Conservation (phyloP, 441 rosid genomes). For the Brassica hybrid region DNA sequence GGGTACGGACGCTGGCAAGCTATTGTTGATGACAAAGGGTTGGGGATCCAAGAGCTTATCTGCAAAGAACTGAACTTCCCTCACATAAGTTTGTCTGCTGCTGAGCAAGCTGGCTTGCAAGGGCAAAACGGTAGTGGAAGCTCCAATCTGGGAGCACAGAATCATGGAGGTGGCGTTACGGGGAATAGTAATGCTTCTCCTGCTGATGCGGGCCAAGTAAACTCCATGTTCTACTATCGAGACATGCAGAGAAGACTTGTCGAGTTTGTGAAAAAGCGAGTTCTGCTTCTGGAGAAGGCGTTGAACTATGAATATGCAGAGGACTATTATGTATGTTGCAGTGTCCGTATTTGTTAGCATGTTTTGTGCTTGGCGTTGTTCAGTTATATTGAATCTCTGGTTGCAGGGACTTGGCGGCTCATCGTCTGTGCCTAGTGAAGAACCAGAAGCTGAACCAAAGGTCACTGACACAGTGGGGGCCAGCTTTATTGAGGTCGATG, state of each 20-base stretch:
- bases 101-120: conserved; percentile 70
- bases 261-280: conserved; percentile 95
- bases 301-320: conserved; percentile 76
- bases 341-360: conserved; percentile 1
- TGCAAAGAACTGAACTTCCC: conserved; percentile 91
- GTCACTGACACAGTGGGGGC: conserved; percentile 44
- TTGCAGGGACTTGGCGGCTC: conserved; percentile 44
- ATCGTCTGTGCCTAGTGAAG: conserved; percentile 51
- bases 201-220: conserved; percentile 57
- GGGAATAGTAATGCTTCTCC: conserved; percentile 48
- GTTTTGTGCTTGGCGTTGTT: conserved; percentile 14
- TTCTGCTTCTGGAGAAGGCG: conserved; percentile 91
- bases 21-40: conserved; percentile 91
- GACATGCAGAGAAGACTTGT: conserved; percentile 96
- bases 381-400: conserved; percentile 46
- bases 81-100: conserved; percentile 63
- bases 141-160: conserved; percentile 53
- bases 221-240: conserved; percentile 66
- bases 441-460: conserved; percentile 55
- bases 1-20: conserved; percentile 99
- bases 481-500: conserved; percentile 49
- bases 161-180: conserved; percentile 54
- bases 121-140: conserved; percentile 66
- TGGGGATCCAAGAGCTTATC: conserved; percentile 84
- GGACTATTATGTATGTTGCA: conserved; percentile 67